phyloP scores from a whole-genome alignment of 2,329 filamentous ascomycete species.

The Colletotrichum scovillei region DNA sequence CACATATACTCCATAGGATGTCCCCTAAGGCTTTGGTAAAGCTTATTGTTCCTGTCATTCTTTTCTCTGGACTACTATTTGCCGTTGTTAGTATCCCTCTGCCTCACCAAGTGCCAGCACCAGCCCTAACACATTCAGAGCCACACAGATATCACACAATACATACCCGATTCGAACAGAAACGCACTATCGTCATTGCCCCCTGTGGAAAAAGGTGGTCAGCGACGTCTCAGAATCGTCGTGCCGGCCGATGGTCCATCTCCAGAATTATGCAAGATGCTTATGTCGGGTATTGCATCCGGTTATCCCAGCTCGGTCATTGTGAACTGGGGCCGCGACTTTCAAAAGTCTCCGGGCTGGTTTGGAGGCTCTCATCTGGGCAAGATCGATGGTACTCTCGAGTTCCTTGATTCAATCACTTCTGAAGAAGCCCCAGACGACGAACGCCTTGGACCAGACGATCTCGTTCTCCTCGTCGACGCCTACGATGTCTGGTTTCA shows the following conservation, averaged over 20 bases:
- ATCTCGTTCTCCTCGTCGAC: slow-evolving; percentile 50
- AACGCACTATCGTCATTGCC: neutral
- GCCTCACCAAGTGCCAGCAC: neutral
- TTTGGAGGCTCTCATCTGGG: slow-evolving; percentile 43
- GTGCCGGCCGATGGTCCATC: slow-evolving; percentile 41
- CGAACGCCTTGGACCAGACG: slow-evolving; percentile 38
- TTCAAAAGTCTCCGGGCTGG: slow-evolving; percentile 25
- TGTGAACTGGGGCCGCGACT: slow-evolving; percentile 42
- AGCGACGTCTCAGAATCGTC: slow-evolving; percentile 40
- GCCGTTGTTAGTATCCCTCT: neutral
- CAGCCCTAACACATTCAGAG: neutral
- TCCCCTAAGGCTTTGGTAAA: slow-evolving; percentile 2
- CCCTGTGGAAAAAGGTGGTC: neutral
- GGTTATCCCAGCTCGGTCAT: slow-evolving; percentile 44
- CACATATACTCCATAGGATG: neutral
- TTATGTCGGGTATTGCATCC: slow-evolving; percentile 42
- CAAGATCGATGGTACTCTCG: slow-evolving; percentile 42
- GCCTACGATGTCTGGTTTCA: slow-evolving; percentile 54
- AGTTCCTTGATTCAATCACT: slow-evolving; percentile 40
- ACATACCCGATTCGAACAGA: neutral
- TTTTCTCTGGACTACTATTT: slow-evolving; percentile 13
- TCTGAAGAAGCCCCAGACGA: slow-evolving; percentile 20
- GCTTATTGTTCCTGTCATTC: neutral
- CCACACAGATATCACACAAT: neutral
- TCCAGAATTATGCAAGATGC: slow-evolving; percentile 45